Evolutionary conservation across 352 stramenopile genomes (phyloP).

Genomic region (Hyaloperonospora brassicae): DNA sequence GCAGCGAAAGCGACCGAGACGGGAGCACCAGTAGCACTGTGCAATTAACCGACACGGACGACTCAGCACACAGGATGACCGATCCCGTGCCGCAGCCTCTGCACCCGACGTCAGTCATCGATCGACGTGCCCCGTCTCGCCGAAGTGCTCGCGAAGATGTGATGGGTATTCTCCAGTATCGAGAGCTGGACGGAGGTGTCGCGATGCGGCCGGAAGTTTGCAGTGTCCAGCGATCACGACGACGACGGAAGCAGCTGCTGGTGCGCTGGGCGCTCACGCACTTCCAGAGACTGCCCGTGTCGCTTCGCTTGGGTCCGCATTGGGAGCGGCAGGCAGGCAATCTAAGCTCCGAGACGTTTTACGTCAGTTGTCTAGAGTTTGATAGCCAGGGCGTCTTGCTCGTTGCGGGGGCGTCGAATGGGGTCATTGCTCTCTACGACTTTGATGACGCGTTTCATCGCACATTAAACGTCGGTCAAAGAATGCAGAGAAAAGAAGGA

Average conservation of each 20-base stretch:
- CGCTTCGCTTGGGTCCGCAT: slow-evolving; percentile 36
- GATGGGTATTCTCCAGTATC: slow-evolving; percentile 28
- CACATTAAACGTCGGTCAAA: slow-evolving; percentile 44
- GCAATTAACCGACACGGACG: not conserved
- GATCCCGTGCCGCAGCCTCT: not conserved
- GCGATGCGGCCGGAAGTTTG: slow-evolving; percentile 7
- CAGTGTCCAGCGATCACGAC: slow-evolving; percentile 9
- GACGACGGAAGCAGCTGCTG: slow-evolving; percentile 38
- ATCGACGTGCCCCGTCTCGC: not conserved
- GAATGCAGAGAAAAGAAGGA: slow-evolving; percentile 9
- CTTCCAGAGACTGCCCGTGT: slow-evolving; percentile 36
- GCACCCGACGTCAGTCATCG: not conserved
- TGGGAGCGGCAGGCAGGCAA: slow-evolving; percentile 33
- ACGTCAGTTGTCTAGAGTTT: slow-evolving; percentile 62
- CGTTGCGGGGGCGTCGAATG: slow-evolving; percentile 51
- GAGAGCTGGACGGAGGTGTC: slow-evolving; percentile 31
- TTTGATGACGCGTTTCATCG: slow-evolving; percentile 70
- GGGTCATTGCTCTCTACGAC: slow-evolving; percentile 66
- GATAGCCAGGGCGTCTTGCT: slow-evolving; percentile 61
- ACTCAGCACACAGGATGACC: slow-evolving; percentile 4
- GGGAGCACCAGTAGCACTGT: not conserved
- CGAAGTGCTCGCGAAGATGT: slow-evolving; percentile 24
- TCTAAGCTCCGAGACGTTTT: slow-evolving; percentile 31
- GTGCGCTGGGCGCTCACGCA: slow-evolving; percentile 46
- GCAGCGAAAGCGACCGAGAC: slow-evolving; percentile 17